Percentiles rank a stretch among this genome's conserved stretches.
phyloP scores from a whole-genome alignment of 352 stramenopile species.

The Globisporangium cylindrosporum region DNA sequence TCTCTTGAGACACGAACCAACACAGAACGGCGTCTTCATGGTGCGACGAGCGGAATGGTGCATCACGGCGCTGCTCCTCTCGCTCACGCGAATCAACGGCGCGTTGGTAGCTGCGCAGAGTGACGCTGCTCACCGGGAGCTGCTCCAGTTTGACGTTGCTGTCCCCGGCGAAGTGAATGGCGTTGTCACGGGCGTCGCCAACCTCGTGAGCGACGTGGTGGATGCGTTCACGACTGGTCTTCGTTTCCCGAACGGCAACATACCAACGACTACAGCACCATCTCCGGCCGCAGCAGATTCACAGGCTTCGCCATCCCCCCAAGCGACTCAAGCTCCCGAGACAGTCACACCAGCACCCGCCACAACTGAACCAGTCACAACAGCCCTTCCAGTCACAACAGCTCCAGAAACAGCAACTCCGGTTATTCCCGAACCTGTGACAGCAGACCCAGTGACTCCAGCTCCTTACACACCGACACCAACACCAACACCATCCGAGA shows the following conservation, averaged over 20 bases:
- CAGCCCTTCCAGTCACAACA: neutral
- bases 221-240: neutral
- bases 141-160: conserved; percentile 8
- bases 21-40: conserved; percentile 10
- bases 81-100: conserved; percentile 11
- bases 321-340: neutral
- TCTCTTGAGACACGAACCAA: neutral
- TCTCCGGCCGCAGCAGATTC: neutral
- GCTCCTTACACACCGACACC: neutral
- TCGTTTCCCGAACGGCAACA: conserved; percentile 2
- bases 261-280: conserved; percentile 1
- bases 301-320: neutral
- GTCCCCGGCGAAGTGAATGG: neutral
- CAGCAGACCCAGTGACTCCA: neutral
- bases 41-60: conserved; percentile 12
- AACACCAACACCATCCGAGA: neutral
- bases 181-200: conserved; percentile 11
- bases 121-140: neutral
- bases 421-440: neutral
- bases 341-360: neutral
- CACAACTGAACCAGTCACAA: neutral
- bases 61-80: conserved; percentile 15
- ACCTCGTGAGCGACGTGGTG: neutral
- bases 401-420: conserved; percentile 3
- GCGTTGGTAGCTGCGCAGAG: neutral